Base-by-base conservation (phyloP, 345 rosid genomes). In the Gossypium arboreum region DNA sequence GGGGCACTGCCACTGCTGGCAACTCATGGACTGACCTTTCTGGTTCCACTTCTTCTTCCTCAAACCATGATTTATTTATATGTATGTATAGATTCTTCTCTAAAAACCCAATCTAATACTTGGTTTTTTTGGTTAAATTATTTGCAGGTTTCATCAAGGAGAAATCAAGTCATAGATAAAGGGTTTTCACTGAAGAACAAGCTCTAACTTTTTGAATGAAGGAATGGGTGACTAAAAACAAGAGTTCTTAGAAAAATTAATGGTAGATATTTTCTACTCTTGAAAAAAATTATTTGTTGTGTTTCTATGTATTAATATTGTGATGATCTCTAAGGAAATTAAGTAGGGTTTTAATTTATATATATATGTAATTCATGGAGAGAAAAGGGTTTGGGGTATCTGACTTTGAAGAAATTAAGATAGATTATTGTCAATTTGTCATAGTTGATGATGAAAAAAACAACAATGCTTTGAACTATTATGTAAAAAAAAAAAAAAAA, bases 1-100 rank as follows among this genome's bases (percentile, higher is more conserved):
- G 87, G 90, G 24, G 78, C 41, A 34, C 41, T 66, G 76, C 75
- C 24, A 48, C 1, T 55, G 70, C 39, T 2, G 61, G 29, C 68
- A 82, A 72, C 81, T 85, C 89, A 79, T 88, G 90, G 90, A 85
- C 83, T 64, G 85, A 88, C 77, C 82, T 86, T 63, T 73, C 85
- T 22, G 83, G 85, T 70, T 85, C 81, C 73, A 60, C 80, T 71
- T 76, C 81, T 44, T 81, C 89, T 75, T 82, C 90, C 50, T 22
- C 7, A 3, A 77, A 52, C 80, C 84, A 84, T 84, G 78, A 79
- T 12, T 78, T 25, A 12, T 15, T 12, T 60, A 12, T 20, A 34
- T 82, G 9, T 44, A 24, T 27, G 18, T 11, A 34, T 52, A 18
- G 12, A 47, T n/a, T 44, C 13, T 9, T 8, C 47, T 4, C 48